phyloP scores from a whole-genome alignment of 2,329 filamentous ascomycete species.

The Aaosphaeria pasadenensis region DNA sequence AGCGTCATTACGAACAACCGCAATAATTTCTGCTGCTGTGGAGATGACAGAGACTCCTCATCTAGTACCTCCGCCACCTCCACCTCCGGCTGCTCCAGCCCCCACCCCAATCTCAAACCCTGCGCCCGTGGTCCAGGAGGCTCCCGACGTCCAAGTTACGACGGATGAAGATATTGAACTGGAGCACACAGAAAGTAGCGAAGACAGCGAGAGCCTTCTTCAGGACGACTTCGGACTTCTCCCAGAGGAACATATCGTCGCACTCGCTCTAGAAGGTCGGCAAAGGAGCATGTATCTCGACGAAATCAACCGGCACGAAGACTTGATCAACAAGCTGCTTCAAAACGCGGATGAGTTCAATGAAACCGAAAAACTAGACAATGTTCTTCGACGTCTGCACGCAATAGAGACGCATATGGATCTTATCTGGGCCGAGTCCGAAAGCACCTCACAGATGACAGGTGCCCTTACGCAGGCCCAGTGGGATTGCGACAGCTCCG shows the following conservation, averaged over 20 bases:
- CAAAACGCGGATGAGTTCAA: constrained; percentile 4
- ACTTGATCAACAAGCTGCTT: constrained; percentile 15
- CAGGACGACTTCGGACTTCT: constrained; percentile 28
- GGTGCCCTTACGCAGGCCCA: constrained; percentile 14
- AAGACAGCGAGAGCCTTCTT: constrained; percentile 15
- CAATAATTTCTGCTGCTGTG: constrained; percentile 8
- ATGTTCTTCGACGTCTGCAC: constrained; percentile 17
- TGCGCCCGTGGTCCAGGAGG: background rate
- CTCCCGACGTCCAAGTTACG: constrained; percentile 1
- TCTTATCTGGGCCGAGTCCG: constrained; percentile 22
- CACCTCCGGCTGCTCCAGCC: background rate
- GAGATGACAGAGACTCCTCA: background rate
- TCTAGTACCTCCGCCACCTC: background rate
- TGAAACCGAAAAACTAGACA: constrained; percentile 4
- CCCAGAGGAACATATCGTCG: constrained; percentile 29
- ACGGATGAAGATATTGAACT: constrained; percentile 11
- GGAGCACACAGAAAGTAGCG: background rate
- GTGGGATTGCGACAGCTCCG: constrained; percentile 27
- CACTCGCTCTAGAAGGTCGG: constrained; percentile 29
- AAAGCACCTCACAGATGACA: constrained; percentile 5
- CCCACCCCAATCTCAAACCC: too few species aligned
- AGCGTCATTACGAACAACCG: constrained; percentile 26
- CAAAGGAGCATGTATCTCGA: constrained; percentile 22
- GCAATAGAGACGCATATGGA: constrained; percentile 32
- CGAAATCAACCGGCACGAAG: constrained; percentile 14